Base-by-base conservation (phyloP, 1,284 basidiomycete species). In the Cutaneotrichosporon curvatum region DNA sequence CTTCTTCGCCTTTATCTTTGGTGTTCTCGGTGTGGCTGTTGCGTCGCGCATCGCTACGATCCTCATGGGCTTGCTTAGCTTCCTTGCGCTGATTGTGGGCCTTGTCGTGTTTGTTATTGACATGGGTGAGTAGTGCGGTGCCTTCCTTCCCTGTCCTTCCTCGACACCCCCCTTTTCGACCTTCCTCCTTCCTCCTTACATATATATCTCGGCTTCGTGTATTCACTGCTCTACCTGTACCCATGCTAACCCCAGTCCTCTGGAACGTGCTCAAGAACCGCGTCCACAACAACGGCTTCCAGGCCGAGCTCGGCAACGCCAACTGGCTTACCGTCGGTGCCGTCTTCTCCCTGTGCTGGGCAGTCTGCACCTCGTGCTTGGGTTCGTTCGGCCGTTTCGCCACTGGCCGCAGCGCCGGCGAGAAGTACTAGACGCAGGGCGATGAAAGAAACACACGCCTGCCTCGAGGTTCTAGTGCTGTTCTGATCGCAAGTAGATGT, bases 31-130 rank as follows among this genome's bases (percentile, higher is more conserved):
- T 58, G 81, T 83, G 39, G 74, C 75, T 2, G 65, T 69, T 33
- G 82, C 81, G 60, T 79, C 81, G 53, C 81, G 84, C 53, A 68
- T 74, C 12, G 82, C 83, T 33, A 86, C 84, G 15, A 77, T 87
- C 53, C 64, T 87, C 64, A 87, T 87, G 85, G 74, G 80, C 11
- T 73, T 88, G 45, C 56, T 79, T 43, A 74, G 81, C 49, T 76
- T 78, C 14, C 73, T 88, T 46, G 84, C 81, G 6, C 72, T 79
- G 28, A 63, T 87, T 48, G 68, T 78, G 58, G 81, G 80, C 4
- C 74, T 87, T 44, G 71, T 86, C 57, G 81, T 75, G 4, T 87
- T 81, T 72, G 72, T 86, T 37, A 75, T 88, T 63, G 84, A 85
- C 70, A 83, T 87, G 79, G 25, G 25, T 28, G 25, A 28, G 25